Evolutionary conservation across 306 rosid species (phyloP).

Genomic region (Citrullus colocynthis): DNA sequence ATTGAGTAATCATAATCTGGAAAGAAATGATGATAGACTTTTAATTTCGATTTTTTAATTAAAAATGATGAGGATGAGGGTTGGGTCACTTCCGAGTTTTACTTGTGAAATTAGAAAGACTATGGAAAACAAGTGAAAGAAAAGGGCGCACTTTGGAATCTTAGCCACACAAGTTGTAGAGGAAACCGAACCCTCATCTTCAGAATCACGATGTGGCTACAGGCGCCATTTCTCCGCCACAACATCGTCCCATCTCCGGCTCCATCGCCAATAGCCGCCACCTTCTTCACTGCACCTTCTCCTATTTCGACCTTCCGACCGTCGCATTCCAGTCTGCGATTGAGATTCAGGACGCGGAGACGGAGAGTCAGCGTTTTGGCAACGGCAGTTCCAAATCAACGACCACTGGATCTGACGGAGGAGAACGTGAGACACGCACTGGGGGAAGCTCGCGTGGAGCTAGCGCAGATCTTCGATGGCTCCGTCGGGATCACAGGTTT

Average conservation of each 20-base stretch:
- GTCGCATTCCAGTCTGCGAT: neutral
- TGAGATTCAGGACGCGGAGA: neutral
- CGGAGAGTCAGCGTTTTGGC: conserved; percentile 13
- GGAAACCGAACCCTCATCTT: neutral
- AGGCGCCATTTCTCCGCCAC: neutral
- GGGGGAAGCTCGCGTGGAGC: conserved; percentile 58
- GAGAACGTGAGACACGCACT: conserved; percentile 48
- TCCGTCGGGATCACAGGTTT: conserved; percentile 87
- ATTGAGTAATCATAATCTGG: too few relatives aligned
- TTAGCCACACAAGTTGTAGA: neutral
- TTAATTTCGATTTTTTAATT: too few relatives aligned
- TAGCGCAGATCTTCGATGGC: conserved; percentile 64
- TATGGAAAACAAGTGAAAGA: neutral
- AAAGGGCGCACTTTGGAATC: neutral
- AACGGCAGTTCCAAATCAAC: conserved; percentile 22
- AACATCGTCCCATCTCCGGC: neutral
- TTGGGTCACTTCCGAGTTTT: too few relatives aligned
- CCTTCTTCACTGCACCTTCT: neutral
- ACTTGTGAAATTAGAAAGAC: neutral
- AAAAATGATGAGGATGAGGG: too few relatives aligned
- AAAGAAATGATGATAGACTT: too few relatives aligned
- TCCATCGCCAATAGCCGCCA: neutral
- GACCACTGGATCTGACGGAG: conserved; percentile 74
- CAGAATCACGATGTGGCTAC: neutral
- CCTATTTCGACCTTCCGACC: conserved; percentile 1